Conservation (phyloP, 1,139 yeast species). For the Geotrichum klebahnii region DNA sequence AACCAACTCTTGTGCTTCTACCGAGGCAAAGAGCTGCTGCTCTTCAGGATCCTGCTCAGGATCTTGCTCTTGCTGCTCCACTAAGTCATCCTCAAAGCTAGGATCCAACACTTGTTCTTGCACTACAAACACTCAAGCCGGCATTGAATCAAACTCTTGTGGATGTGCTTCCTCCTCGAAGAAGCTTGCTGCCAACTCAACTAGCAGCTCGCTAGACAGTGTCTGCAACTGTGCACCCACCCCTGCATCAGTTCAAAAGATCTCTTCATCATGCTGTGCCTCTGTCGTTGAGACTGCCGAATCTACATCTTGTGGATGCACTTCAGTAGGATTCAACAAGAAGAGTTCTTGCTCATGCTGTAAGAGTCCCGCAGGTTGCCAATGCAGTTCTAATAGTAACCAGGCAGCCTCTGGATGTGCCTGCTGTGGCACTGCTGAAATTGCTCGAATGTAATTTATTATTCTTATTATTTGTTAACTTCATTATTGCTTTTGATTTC, state of each 20-base stretch:
- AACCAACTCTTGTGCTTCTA: neutral
- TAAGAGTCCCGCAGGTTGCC: constrained; percentile 11
- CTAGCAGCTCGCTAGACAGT: neutral
- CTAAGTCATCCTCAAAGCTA: too few relatives aligned
- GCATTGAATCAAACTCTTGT: too few relatives aligned
- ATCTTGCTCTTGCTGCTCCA: constrained; percentile 5
- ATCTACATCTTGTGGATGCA: constrained; percentile 12
- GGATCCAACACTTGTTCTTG: too few relatives aligned
- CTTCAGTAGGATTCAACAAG: constrained; percentile 8
- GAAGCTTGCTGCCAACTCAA: constrained; percentile 3
- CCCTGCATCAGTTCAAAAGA: neutral
- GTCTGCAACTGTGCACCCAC: neutral
- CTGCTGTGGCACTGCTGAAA: constrained; percentile 16
- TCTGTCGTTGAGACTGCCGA: constrained; percentile 6
- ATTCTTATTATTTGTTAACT: neutral
- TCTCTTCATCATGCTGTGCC: constrained; percentile 7
- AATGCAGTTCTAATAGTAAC: constrained; percentile 7
- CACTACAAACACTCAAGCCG: too few relatives aligned
- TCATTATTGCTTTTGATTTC: neutral
- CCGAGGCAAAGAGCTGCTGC: neutral
- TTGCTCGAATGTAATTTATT: constrained; percentile 13
- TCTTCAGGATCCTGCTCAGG: neutral
- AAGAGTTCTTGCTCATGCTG: constrained; percentile 16
- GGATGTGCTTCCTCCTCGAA: neutral
- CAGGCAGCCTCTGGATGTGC: constrained; percentile 15